Conservation (phyloP, 2,329 filamentous ascomycete species). For the Cordyceps javanica region DNA sequence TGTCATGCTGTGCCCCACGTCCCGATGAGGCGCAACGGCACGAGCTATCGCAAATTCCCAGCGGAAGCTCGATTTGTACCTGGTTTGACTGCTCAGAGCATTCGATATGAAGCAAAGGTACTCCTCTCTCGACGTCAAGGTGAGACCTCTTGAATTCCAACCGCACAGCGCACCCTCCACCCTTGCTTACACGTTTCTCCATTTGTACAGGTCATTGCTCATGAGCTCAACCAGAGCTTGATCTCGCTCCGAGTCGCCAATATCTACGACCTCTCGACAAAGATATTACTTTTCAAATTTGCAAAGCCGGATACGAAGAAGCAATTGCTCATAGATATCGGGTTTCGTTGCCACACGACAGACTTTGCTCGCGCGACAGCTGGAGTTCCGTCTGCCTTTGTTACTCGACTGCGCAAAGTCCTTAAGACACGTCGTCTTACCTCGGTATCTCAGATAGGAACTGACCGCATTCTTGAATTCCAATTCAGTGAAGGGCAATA, state of each 20-base stretch:
- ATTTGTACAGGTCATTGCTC: conserved; percentile 69
- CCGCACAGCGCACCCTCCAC: neutral
- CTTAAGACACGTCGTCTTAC: conserved; percentile 84
- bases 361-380: conserved; percentile 84
- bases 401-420: conserved; percentile 76
- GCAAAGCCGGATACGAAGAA: conserved; percentile 83
- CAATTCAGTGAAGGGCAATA: conserved; percentile 89
- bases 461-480: conserved; percentile 87
- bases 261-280: conserved; percentile 91
- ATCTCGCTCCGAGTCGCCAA: conserved; percentile 79
- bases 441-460: conserved; percentile 76
- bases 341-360: conserved; percentile 92
- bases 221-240: conserved; percentile 77
- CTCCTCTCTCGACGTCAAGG: conserved; percentile 73
- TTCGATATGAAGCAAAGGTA: conserved; percentile 69
- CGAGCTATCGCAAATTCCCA: neutral
- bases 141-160: conserved; percentile 21
- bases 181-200: neutral
- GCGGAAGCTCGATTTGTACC: neutral
- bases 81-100: neutral
- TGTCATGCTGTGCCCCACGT: conserved; percentile 8
- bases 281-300: conserved; percentile 94
- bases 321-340: conserved; percentile 87
- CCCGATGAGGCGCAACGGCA: neutral
- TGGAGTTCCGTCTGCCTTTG: conserved; percentile 76